Evolutionary conservation across 116 monocot species (phyloP).

Genomic region (Papilionanthe hybrid): DNA sequence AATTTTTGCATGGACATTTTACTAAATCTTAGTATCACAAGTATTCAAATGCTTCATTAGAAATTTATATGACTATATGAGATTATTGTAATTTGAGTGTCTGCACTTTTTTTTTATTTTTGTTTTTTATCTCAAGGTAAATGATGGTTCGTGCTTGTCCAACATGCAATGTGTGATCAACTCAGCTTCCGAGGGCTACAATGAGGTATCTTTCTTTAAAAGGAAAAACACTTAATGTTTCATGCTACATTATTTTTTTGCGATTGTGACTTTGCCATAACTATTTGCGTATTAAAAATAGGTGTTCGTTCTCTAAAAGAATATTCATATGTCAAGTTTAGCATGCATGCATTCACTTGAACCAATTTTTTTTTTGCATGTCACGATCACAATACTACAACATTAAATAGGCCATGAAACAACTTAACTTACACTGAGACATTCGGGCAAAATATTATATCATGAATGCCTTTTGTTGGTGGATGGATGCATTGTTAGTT

Average conservation of each 20-base stretch:
- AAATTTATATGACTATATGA: not conserved
- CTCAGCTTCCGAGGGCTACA: slow-evolving; percentile 75
- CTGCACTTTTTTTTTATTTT: not conserved
- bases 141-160: slow-evolving; percentile 95
- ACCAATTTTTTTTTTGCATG: not conserved
- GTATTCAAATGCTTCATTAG: not conserved
- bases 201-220: slow-evolving; percentile 49
- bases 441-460: not conserved
- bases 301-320: not conserved
- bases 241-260: not conserved
- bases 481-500: not conserved
- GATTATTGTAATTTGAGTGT: not conserved
- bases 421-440: not conserved
- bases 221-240: not conserved
- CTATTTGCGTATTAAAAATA: not conserved
- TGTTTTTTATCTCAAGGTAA: slow-evolving; percentile 41
- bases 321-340: not conserved
- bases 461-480: not conserved
- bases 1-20: not conserved
- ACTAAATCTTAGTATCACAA: not conserved
- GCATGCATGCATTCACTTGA: not conserved
- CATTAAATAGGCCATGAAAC: not conserved
- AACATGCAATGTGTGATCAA: slow-evolving; percentile 92
- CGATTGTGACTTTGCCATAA: not conserved
- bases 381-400: not conserved